Base-by-base conservation (phyloP, 495 filamentous ascomycete species). In the Oleoguttula mirabilis region DNA sequence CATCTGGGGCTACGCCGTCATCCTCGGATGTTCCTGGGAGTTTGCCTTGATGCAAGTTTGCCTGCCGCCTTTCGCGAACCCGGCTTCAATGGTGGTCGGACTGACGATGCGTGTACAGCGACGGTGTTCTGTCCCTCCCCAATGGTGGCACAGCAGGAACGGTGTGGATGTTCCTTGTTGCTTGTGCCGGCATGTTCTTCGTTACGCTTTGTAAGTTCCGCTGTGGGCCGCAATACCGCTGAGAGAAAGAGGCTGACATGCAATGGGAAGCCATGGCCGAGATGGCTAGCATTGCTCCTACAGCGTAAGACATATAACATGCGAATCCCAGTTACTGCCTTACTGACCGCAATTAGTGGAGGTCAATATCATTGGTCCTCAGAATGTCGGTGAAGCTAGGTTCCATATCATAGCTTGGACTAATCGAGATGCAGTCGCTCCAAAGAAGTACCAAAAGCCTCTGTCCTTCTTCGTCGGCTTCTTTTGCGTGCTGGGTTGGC, bases 311-410 rank as follows among this genome's bases (percentile, higher is more conserved):
- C 16, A 21, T 14, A 19, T 28, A n/a, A 7, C 25, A 6, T 6
- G 7, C 19, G 32, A 15, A 19, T 19, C 32, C 16, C 32, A 10
- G 16, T 10, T 21, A 21, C 16, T 21, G 16, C 10, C 19, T 35
- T 10, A 21, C 32, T 19, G 10, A 17, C 19, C 3, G 11, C 21
- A 14, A 57, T 47, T 3, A 25, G 50, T n/a, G 54, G 47, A 7
- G 68, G 69, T 1, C 69, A 72, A 41, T 72, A 72, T 32, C 68
- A 72, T 38, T 72, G 67, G 68, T 58, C 23, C 7, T 63, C 63
- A 0, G 66, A 68, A 59, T 47, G 8, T 10, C 7, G 7, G 7
- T 14, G 8, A 19, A 14, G 8, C 32, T 35, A 7, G 7, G 32
- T 19, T 6, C 7, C 10, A 10, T 35, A 35, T 35, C 32, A 35